These are phyloP conservation scores for Drechslerella stenobrocha DNA, from an alignment of 2,329 filamentous ascomycete genomes.

Conservation along the genomic window DNA sequence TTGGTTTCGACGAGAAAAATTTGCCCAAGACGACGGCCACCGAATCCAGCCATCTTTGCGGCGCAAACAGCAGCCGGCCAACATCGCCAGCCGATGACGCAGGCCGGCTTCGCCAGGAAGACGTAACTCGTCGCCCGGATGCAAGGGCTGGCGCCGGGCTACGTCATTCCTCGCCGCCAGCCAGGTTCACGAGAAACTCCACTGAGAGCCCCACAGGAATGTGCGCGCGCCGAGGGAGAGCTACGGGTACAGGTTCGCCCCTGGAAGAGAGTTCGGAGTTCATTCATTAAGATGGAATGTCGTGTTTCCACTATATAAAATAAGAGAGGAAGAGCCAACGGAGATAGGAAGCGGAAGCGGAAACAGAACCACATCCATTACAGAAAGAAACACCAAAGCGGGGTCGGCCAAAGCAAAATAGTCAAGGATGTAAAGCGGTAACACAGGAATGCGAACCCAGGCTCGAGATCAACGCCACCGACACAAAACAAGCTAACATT, in stretches of 20 bases:
- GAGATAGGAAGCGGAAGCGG: constrained; percentile 8
- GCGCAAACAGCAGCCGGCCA: constrained; percentile 6
- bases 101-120: background rate
- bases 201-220: no score
- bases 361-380: no score
- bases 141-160: constrained; percentile 25
- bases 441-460: constrained; percentile 9
- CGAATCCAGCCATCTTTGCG: constrained; percentile 7
- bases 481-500: constrained; percentile 10
- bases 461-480: background rate
- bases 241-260: no score
- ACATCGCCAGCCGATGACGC: background rate
- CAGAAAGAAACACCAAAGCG: background rate
- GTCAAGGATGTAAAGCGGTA: constrained; percentile 1
- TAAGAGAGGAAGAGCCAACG: constrained; percentile 9
- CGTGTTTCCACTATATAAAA: background rate
- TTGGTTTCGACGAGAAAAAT: background rate
- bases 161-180: constrained; percentile 44
- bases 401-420: no score
- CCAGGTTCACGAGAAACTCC: background rate
- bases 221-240: no score
- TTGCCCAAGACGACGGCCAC: constrained; percentile 18
- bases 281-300: constrained; percentile 3
- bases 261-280: no score
- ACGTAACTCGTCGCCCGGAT: background rate